phyloP scores from a whole-genome alignment of 306 rosid species.

The Trifolium subterraneum region DNA sequence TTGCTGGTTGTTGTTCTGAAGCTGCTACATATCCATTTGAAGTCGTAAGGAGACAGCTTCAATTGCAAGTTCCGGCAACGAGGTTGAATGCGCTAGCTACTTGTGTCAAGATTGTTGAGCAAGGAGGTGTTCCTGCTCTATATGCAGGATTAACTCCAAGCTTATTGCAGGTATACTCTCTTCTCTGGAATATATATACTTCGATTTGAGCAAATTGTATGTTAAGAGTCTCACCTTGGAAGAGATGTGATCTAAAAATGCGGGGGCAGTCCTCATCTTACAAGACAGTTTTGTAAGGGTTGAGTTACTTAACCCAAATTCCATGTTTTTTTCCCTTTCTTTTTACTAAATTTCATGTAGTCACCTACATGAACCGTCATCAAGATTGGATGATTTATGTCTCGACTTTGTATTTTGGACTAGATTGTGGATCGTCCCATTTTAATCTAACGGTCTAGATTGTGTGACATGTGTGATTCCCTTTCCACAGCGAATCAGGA shows the following conservation, averaged over 20 bases:
- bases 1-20: constrained; percentile 96
- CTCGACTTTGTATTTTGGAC: background rate
- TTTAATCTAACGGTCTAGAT: background rate
- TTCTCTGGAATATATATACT: constrained; percentile 28
- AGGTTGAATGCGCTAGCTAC: constrained; percentile 79
- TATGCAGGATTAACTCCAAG: constrained; percentile 89
- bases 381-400: background rate
- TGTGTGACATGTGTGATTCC: background rate
- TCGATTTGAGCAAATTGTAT: constrained; percentile 1
- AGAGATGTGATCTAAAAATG: too few species aligned
- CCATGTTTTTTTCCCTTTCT: too few species aligned
- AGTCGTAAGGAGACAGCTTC: constrained; percentile 94
- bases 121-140: constrained; percentile 89
- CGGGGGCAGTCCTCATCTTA: too few species aligned
- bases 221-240: background rate
- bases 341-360: background rate
- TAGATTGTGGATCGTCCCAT: background rate
- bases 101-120: constrained; percentile 76
- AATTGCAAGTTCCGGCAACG: constrained; percentile 80
- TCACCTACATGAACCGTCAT: background rate
- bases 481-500: background rate
- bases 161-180: constrained; percentile 77
- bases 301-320: too few species aligned
- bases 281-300: too few species aligned
- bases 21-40: constrained; percentile 95